phyloP scores from a whole-genome alignment of 805 yeast genomes.

The Monosporozyma solicola region DNA sequence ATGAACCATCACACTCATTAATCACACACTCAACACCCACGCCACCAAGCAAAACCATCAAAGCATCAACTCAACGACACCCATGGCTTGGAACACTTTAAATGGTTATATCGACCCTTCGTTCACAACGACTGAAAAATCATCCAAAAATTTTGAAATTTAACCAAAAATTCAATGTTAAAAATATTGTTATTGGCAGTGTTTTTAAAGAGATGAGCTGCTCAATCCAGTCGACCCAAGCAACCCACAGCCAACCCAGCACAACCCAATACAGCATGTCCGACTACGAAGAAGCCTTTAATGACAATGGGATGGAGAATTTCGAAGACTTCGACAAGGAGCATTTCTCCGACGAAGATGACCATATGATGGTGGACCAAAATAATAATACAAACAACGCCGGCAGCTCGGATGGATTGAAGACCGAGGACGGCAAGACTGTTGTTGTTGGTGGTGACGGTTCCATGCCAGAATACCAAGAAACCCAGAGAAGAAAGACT shows the following conservation, averaged over 20 bases:
- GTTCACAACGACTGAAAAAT: too few species aligned
- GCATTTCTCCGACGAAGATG: conserved; percentile 69
- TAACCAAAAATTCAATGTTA: too few species aligned
- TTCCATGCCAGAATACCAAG: conserved; percentile 56
- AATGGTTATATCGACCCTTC: too few species aligned
- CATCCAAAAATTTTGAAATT: too few species aligned
- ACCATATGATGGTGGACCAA: conserved; percentile 24
- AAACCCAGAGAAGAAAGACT: conserved; percentile 46
- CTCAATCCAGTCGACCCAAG: background rate
- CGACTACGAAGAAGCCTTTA: conserved; percentile 51
- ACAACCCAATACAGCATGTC: conserved; percentile 32
- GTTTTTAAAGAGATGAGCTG: too few species aligned
- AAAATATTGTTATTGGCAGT: too few species aligned
- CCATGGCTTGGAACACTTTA: too few species aligned
- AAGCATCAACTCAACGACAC: too few species aligned
- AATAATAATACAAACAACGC: conserved; percentile 28
- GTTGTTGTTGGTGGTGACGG: conserved; percentile 25
- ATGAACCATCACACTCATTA: too few species aligned
- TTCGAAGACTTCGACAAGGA: conserved; percentile 80
- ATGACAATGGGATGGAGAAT: conserved; percentile 54
- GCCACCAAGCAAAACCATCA: too few species aligned
- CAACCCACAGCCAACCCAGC: background rate
- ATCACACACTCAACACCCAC: background rate
- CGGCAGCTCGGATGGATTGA: conserved; percentile 9
- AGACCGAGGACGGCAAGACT: conserved; percentile 1